Evolutionary conservation across 2,329 filamentous ascomycete species (phyloP).

Genomic region (Colletotrichum melonis): DNA sequence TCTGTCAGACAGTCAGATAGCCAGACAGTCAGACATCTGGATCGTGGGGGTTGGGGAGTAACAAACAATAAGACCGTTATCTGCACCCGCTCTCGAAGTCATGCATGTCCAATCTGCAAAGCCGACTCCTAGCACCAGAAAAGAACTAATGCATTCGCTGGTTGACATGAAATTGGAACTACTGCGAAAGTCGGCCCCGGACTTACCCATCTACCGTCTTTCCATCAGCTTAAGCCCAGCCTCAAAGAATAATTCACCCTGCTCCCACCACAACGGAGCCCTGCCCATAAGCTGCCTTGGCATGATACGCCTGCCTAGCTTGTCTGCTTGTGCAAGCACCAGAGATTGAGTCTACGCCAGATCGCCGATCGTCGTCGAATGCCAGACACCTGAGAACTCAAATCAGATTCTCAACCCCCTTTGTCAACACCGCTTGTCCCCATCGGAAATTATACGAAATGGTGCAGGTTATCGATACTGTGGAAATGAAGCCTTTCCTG

Average conservation of each 20-base stretch:
- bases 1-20: not conserved
- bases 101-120: not conserved
- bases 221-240: conserved; percentile 14
- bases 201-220: conserved; percentile 56
- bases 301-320: not conserved
- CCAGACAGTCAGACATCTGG: not conserved
- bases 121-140: conserved; percentile 62
- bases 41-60: conserved; percentile 6
- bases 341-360: conserved; percentile 8
- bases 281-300: conserved; percentile 20
- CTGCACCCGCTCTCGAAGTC: not conserved
- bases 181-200: conserved; percentile 69
- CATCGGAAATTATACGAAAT: conserved; percentile 74
- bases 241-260: not conserved
- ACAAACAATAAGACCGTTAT: conserved; percentile 17
- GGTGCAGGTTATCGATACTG: conserved; percentile 56
- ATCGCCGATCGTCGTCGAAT: conserved; percentile 29
- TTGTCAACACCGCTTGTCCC: conserved; percentile 62
- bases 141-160: conserved; percentile 70
- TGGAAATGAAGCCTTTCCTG: conserved; percentile 71
- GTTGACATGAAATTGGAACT: conserved; percentile 62
- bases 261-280: not conserved
- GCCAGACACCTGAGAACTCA: not conserved
- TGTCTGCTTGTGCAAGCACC: conserved; percentile 1
- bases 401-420: conserved; percentile 57